Percentiles rank a stretch among this genome's conserved stretches.
These are phyloP conservation scores for Mucor ambiguus DNA, from an alignment of 371 early-diverging fungal genomes.

Conservation along the genomic window DNA sequence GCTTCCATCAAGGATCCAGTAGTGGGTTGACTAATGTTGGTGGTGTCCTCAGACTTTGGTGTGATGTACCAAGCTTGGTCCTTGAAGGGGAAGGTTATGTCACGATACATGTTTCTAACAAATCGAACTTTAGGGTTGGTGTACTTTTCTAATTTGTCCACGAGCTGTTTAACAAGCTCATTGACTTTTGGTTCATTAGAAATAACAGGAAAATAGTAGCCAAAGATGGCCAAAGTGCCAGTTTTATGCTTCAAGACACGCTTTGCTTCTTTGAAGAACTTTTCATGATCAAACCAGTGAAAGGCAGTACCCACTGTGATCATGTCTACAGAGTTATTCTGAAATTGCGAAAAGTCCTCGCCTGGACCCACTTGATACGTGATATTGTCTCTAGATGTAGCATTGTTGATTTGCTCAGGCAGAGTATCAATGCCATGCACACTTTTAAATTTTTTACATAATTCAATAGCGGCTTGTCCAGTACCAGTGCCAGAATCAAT, in stretches of 20 bases:
- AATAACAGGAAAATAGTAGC: slow-evolving; percentile 56
- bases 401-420: slow-evolving; percentile 49
- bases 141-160: slow-evolving; percentile 33
- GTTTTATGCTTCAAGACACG: slow-evolving; percentile 62
- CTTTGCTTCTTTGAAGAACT: slow-evolving; percentile 61
- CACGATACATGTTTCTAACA: slow-evolving; percentile 38
- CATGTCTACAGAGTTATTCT: slow-evolving; percentile 48
- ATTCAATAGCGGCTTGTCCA: slow-evolving; percentile 52
- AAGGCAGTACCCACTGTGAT: slow-evolving; percentile 63
- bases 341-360: slow-evolving; percentile 41
- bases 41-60: slow-evolving; percentile 20
- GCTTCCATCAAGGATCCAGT: slow-evolving; percentile 38
- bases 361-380: slow-evolving; percentile 50
- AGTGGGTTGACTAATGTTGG: slow-evolving; percentile 14
- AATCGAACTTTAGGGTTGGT: slow-evolving; percentile 42
- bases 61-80: slow-evolving; percentile 40
- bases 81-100: slow-evolving; percentile 37
- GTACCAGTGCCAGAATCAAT: slow-evolving; percentile 62
- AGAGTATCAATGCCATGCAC: slow-evolving; percentile 61
- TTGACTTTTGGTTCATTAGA: slow-evolving; percentile 40
- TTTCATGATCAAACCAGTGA: slow-evolving; percentile 68
- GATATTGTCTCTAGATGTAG: slow-evolving; percentile 47
- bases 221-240: slow-evolving; percentile 71
- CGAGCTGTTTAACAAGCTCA: slow-evolving; percentile 27
- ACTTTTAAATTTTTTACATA: slow-evolving; percentile 46